Evolutionary conservation across 768 basidiomycete species (phyloP).

Genomic region (Russula sp.): DNA sequence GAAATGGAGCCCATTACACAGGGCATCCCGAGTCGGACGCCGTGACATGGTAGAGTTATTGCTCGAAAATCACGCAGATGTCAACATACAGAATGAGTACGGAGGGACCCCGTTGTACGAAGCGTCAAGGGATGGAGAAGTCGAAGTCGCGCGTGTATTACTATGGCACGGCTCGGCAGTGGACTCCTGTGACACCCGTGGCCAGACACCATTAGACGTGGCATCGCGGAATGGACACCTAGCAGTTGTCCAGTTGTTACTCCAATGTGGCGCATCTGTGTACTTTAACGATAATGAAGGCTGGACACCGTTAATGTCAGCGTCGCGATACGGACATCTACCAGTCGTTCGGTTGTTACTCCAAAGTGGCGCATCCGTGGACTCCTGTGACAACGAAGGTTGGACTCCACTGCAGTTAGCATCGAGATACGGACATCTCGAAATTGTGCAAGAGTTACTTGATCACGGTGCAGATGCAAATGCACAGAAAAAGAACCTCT

Average conservation of each 20-base stretch:
- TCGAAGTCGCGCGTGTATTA: not conserved
- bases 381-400: not conserved
- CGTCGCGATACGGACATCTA: not conserved
- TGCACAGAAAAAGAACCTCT: not conserved
- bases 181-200: not conserved
- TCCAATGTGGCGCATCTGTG: not conserved
- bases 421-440: not conserved
- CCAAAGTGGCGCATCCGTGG: not conserved
- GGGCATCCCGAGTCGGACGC: not conserved
- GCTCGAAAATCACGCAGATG: not conserved
- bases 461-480: not conserved
- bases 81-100: accelerated
- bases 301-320: not conserved
- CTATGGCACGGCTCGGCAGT: not conserved
- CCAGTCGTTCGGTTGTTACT: not conserved
- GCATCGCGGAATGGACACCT: not conserved
- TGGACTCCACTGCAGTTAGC: not conserved
- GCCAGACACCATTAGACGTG: not conserved
- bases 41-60: not conserved
- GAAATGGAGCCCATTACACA: not conserved
- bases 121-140: not conserved
- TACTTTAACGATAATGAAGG: not conserved
- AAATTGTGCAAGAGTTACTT: not conserved
- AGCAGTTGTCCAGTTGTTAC: not conserved
- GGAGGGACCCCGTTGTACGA: not conserved